Conservation (phyloP, 148 eudicot genomes). For the Cornus controversa region DNA sequence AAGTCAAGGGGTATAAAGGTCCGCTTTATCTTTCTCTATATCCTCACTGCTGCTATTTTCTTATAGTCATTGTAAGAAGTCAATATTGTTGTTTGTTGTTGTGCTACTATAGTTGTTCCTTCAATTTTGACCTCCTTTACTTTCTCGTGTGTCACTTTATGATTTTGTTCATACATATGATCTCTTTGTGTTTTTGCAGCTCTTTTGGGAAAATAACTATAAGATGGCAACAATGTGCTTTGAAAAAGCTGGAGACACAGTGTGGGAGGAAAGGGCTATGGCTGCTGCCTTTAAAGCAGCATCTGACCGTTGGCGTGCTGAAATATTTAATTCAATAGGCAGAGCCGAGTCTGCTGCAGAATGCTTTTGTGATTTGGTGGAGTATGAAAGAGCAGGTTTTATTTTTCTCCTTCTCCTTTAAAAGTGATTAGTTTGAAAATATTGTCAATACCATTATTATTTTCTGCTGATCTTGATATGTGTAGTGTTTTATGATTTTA, state of each 20-base stretch:
- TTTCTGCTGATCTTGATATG: no score
- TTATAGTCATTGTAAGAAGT: neutral
- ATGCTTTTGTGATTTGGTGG: slow-evolving; percentile 45
- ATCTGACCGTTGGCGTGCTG: slow-evolving; percentile 40
- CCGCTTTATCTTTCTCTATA: neutral
- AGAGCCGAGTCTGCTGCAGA: neutral
- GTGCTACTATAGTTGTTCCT: neutral
- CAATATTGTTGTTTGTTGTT: no score
- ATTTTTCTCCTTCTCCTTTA: neutral
- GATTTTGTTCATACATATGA: neutral
- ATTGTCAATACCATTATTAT: neutral
- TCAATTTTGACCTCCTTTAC: no score
- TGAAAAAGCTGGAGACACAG: slow-evolving; percentile 68
- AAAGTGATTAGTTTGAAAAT: neutral
- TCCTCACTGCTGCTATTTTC: neutral
- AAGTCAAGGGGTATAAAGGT: slow-evolving; percentile 65
- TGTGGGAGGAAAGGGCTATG: slow-evolving; percentile 59
- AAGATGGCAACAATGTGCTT: slow-evolving; percentile 87
- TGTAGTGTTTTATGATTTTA: no score
- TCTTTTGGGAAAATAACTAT: slow-evolving; percentile 58
- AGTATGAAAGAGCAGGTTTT: slow-evolving; percentile 35
- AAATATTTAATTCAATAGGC: slow-evolving; percentile 49
- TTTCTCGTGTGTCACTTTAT: neutral
- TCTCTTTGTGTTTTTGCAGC: slow-evolving; percentile 33
- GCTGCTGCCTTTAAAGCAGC: slow-evolving; percentile 56